Evolutionary conservation across 345 rosid species (phyloP), one percentile per base, ranked within the genome.

Genomic region (Brassica cretica): DNA sequence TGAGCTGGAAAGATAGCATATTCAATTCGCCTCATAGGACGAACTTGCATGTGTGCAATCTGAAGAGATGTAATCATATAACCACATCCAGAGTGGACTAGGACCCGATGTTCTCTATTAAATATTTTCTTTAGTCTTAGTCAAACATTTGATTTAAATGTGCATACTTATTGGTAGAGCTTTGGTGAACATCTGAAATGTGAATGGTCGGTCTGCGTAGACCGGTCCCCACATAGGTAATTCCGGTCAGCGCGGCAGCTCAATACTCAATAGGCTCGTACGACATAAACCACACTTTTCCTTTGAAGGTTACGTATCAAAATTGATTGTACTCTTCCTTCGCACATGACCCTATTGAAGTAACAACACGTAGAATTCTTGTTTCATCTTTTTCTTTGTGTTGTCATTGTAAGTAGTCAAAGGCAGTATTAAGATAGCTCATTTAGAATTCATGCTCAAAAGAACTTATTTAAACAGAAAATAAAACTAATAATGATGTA

Each of bases 261-360:
- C 75, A 70, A 49, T 32, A 21, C 75, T 70, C 75, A 70, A 49
- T 32, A 21, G 75, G 41, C 33, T 33, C 70, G 64, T 51, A 69
- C 55, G 41, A 76, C 64, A 49, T 33, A 46, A 62, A 51, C 69
- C 74, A 68, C 68, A 62, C 69, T 24, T 68, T 44, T 24, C 25
- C 27, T 61, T n/a, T 49, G 62, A 76, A 69, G 75, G 63, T 69
- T 77, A 77, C 75, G 75, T 77, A 77, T 77, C 69, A 69, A 76
- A 76, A 24, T 70, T 70, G 64, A 76, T 69, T 62, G 64, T 53
- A 62, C 30, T 70, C 70, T 11, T 49, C 63, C 65, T 70, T 71
- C 66, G 25, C 44, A 70, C 69, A 30, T 61, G 79, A 61, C 76
- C 76, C 71, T 62, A 69, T 76, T 21, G 64, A 70, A 76, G 70